A percentile compares a stretch with the other conserved stretches of the same genome.
Evolutionary conservation across 768 basidiomycete species (phyloP).

Genomic region (Leucocoprinus leucothites): DNA sequence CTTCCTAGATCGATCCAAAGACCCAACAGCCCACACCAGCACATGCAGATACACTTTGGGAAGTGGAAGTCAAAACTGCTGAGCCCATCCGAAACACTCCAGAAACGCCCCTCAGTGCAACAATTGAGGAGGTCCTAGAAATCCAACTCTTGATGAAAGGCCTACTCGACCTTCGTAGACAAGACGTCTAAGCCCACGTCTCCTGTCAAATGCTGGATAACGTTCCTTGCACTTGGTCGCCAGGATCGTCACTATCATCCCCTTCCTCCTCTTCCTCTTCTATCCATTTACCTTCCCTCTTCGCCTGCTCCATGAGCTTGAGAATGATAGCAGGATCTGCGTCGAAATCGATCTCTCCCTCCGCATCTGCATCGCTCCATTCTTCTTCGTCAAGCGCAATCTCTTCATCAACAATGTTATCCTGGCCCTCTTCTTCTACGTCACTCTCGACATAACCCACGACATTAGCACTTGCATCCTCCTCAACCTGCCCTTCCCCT

Average conservation of each 20-base stretch:
- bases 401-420: slow-evolving; percentile 53
- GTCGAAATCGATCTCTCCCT: slow-evolving; percentile 13
- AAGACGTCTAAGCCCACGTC: slow-evolving; percentile 49
- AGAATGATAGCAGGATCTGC: slow-evolving; percentile 17
- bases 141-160: slow-evolving; percentile 86
- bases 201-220: background rate
- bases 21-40: slow-evolving; percentile 75
- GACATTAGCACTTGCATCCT: slow-evolving; percentile 27
- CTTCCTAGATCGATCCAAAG: slow-evolving; percentile 63
- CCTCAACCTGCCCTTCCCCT: slow-evolving; percentile 13
- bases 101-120: slow-evolving; percentile 66
- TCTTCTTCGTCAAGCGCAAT: slow-evolving; percentile 44
- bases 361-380: slow-evolving; percentile 18
- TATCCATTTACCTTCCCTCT: slow-evolving; percentile 17
- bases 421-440: slow-evolving; percentile 29
- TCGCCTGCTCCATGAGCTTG: slow-evolving; percentile 13
- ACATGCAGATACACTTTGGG: slow-evolving; percentile 81
- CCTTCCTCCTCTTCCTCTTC: slow-evolving; percentile 19
- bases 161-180: slow-evolving; percentile 70
- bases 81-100: slow-evolving; percentile 75
- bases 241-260: slow-evolving; percentile 10
- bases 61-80: slow-evolving; percentile 85
- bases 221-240: slow-evolving; percentile 1
- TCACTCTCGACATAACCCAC: slow-evolving; percentile 51
- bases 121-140: slow-evolving; percentile 74